These are phyloP conservation scores for Zymoseptoria crescenta DNA, from an alignment of 2,329 filamentous ascomycete species.

Conservation along the genomic window DNA sequence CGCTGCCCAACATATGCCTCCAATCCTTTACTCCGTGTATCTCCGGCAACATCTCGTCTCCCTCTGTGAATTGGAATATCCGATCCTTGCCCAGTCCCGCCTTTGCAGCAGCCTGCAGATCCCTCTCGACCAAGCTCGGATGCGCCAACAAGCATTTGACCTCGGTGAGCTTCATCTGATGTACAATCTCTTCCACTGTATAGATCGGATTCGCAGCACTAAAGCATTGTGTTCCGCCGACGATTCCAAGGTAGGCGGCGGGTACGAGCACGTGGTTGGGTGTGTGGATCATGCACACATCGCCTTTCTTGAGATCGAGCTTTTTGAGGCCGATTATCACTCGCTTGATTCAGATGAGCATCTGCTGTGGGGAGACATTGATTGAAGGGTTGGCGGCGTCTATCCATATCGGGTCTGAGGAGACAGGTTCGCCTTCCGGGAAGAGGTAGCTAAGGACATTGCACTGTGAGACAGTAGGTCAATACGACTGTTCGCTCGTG, in stretches of 20 bases:
- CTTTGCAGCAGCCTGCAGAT: constrained; percentile 45
- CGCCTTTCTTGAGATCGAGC: constrained; percentile 40
- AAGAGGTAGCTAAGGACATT: constrained; percentile 37
- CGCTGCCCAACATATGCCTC: constrained; percentile 26
- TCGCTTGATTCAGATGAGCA: constrained; percentile 45
- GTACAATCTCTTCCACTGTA: constrained; percentile 45
- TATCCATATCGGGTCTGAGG: constrained; percentile 47
- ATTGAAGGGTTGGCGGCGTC: constrained; percentile 42
- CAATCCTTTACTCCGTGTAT: constrained; percentile 32
- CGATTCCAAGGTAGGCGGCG: constrained; percentile 46
- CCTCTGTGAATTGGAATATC: constrained; percentile 36
- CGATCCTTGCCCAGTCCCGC: constrained; percentile 40
- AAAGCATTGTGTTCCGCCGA: constrained; percentile 47
- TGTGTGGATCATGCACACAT: constrained; percentile 48
- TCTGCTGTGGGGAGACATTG: constrained; percentile 42
- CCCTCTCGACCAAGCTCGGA: constrained; percentile 41
- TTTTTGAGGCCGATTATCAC: constrained; percentile 44
- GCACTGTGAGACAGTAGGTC: constrained; percentile 24
- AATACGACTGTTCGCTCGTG: not conserved
- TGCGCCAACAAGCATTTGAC: constrained; percentile 38
- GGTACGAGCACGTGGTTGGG: constrained; percentile 51
- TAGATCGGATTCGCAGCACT: constrained; percentile 47
- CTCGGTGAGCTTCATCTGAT: constrained; percentile 39
- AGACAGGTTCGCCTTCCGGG: constrained; percentile 27
- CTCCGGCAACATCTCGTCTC: constrained; percentile 31